Percentiles rank a stretch among this genome's conserved stretches.
Conservation (phyloP, 2,329 filamentous ascomycete species). For the Mollisia scopiformis region DNA sequence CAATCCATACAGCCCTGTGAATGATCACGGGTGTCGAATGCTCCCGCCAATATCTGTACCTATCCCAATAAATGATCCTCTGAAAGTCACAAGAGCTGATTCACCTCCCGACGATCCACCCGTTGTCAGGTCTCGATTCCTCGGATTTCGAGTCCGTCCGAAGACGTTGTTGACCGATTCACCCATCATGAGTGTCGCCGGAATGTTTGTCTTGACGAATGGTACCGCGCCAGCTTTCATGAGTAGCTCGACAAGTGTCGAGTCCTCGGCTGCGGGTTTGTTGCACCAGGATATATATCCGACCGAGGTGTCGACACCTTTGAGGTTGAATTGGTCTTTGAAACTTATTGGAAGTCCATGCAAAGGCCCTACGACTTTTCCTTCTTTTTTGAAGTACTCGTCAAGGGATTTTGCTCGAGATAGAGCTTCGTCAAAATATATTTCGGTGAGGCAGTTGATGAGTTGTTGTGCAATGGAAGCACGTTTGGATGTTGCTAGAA, state of each 20-base stretch:
- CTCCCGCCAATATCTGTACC: constrained; percentile 26
- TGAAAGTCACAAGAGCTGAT: constrained; percentile 18
- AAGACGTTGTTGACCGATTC: constrained; percentile 61
- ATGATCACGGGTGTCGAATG: constrained; percentile 41
- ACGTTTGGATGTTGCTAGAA: constrained; percentile 46
- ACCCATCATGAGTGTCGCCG: constrained; percentile 60
- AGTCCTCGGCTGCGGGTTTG: constrained; percentile 67
- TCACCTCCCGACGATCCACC: constrained; percentile 72
- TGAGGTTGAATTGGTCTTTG: constrained; percentile 67
- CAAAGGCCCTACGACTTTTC: constrained; percentile 55
- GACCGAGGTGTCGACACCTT: constrained; percentile 79
- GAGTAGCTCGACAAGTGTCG: constrained; percentile 71
- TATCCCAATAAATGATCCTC: constrained; percentile 20
- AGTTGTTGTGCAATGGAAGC: constrained; percentile 55
- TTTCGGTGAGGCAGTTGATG: constrained; percentile 44
- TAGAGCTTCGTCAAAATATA: constrained; percentile 50
- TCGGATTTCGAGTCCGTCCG: constrained; percentile 78
- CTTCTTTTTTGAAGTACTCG: constrained; percentile 37
- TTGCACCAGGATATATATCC: constrained; percentile 73
- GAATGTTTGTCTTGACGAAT: constrained; percentile 88
- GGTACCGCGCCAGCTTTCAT: constrained; percentile 85
- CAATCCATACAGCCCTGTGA: constrained; percentile 47
- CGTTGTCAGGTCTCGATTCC: constrained; percentile 76
- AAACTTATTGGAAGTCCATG: constrained; percentile 62
- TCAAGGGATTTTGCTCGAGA: constrained; percentile 47